Evolutionary conservation across 768 basidiomycete genomes (phyloP), one percentile per base, ranked within the genome.

Genomic region (Pulveroboletus sp.): DNA sequence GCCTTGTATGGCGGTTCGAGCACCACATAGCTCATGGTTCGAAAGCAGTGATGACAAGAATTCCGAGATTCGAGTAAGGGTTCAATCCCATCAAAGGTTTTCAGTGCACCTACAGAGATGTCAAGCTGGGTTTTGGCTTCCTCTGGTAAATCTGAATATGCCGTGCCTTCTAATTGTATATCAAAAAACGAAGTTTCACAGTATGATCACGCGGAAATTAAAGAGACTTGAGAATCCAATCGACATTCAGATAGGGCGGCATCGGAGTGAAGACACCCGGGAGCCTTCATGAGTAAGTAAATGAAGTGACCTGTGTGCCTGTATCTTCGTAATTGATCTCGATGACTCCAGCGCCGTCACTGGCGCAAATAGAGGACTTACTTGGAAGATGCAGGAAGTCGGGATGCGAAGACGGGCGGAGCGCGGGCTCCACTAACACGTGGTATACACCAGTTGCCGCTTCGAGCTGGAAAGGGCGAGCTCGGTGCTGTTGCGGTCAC

Each of bases 131-230:
- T 11, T 36, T 29, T 12, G 17, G 24, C 20, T 34, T 26, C 42
- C 8, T 26, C 42, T 30, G 38, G 50, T 19, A 38, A 24, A 45
- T 53, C 42, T 20, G 42, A 38, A 9, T n/a, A 49, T 24, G 24
- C 24, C 17, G 19, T 19, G 47, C 40, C 37, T 39, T 27, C 24
- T 31, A n/a, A n/a, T n/a, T n/a, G n/a, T 36, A 22, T 24, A 45
- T 34, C 24, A 12, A 17, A 12, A 14, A 16, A 30, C 13, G 41
- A 35, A 35, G n/a, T n/a, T 4, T 30, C 45, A 29, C 12, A 6
- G 20, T 27, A 35, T 35, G 27, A 32, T 10, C n/a, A 43, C 39
- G 31, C 53, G 41, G 46, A 55, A 16, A 49, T 50, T 34, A 45
- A 49, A 27, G 11, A 20, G 17, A 29, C 41, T 6, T 34, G 23